A percentile compares a stretch with the other conserved stretches of the same genome.
Evolutionary conservation across 306 rosid genomes (phyloP).

Genomic region (Gynostemma pentaphyllum): DNA sequence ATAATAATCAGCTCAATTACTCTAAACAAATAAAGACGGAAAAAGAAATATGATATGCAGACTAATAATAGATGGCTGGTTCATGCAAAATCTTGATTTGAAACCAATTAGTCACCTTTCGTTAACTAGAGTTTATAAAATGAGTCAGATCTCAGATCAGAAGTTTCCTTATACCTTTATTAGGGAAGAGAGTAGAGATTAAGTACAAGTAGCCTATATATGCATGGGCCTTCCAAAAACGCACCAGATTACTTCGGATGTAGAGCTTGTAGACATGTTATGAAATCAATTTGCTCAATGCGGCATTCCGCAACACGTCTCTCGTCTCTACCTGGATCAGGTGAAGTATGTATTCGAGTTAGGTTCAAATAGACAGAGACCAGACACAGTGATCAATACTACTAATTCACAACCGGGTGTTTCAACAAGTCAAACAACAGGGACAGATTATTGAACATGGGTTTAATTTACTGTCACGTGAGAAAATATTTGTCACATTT

Average conservation of each 20-base stretch:
- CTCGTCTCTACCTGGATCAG: neutral
- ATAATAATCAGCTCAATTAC: slow-evolving; percentile 1
- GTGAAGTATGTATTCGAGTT: neutral
- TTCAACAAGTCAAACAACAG: neutral
- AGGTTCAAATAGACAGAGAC: slow-evolving; percentile 6
- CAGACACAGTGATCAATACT: neutral
- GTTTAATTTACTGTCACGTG: neutral
- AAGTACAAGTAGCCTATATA: neutral
- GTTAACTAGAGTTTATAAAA: neutral
- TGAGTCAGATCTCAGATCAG: neutral
- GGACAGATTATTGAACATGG: neutral
- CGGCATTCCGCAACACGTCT: neutral
- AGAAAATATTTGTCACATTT: neutral
- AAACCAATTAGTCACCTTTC: neutral
- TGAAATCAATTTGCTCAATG: neutral
- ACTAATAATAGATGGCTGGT: neutral
- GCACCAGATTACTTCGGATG: neutral
- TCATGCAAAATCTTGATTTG: slow-evolving; percentile 1
- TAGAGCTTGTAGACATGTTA: neutral
- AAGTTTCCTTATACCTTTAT: neutral
- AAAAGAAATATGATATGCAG: neutral
- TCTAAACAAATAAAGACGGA: neutral
- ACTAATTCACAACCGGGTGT: no score
- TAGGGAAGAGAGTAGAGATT: neutral
- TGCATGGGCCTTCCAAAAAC: neutral